Conservation (phyloP, 495 filamentous ascomycete genomes). For the Aspergillus sclerotioniger region DNA sequence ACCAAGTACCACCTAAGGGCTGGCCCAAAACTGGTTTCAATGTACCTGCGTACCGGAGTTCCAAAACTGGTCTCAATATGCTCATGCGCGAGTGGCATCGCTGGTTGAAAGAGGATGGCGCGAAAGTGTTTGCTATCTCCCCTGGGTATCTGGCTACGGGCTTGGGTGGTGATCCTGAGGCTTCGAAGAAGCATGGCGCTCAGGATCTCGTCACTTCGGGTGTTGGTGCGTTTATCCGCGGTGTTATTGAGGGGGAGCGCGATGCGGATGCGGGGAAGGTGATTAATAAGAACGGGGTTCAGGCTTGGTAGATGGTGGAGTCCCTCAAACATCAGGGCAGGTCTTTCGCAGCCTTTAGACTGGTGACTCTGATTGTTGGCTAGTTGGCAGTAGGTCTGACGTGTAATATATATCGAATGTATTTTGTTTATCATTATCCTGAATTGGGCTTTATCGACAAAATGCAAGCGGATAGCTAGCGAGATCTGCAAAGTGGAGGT, state of each 20-base stretch:
- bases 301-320: conserved; percentile 43
- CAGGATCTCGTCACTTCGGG: conserved; percentile 31
- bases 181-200: conserved; percentile 38
- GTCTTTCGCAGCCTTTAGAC: too few relatives aligned
- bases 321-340: too few relatives aligned
- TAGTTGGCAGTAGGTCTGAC: too few relatives aligned
- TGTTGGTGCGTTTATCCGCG: conserved; percentile 42
- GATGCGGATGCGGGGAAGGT: conserved; percentile 50
- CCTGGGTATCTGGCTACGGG: conserved; percentile 59
- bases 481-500: too few relatives aligned
- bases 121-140: conserved; percentile 55
- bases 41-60: conserved; percentile 45
- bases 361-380: too few relatives aligned
- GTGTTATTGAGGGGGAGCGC: conserved; percentile 46
- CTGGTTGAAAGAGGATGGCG: conserved; percentile 54
- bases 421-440: too few relatives aligned
- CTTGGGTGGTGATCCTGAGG: conserved; percentile 35
- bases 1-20: conserved; percentile 39
- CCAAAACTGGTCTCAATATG: conserved; percentile 66
- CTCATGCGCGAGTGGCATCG: conserved; percentile 59
- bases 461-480: too few relatives aligned
- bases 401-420: too few relatives aligned
- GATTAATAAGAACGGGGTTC: conserved; percentile 31
- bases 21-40: conserved; percentile 40
- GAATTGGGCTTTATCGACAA: too few relatives aligned